Evolutionary conservation across 306 rosid species (phyloP).

Genomic region (Cajanus cajan): DNA sequence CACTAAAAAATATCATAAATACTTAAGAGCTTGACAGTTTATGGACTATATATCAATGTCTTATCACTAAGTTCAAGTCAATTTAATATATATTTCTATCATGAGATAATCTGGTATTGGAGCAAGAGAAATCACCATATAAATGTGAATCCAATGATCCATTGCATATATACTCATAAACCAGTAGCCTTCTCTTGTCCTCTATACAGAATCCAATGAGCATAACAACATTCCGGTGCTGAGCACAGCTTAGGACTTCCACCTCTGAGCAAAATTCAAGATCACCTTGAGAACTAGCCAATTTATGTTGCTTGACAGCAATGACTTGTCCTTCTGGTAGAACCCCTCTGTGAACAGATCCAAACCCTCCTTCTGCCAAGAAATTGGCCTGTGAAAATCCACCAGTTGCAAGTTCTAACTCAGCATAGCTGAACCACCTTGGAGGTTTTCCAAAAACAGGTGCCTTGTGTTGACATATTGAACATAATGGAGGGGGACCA

Average conservation of each 20-base stretch:
- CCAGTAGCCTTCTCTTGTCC: slow-evolving; percentile 89
- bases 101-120: slow-evolving; percentile 5
- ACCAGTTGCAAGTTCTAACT: slow-evolving; percentile 92
- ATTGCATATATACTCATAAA: slow-evolving; percentile 96
- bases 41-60: background rate
- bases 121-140: slow-evolving; percentile 64
- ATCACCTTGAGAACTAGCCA: slow-evolving; percentile 99
- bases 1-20: background rate
- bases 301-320: slow-evolving; percentile 97
- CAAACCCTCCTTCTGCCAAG: slow-evolving; percentile 98
- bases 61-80: slow-evolving; percentile 7
- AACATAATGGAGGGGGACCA: slow-evolving; percentile 94
- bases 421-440: slow-evolving; percentile 88
- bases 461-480: slow-evolving; percentile 98
- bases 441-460: slow-evolving; percentile 99
- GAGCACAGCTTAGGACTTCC: slow-evolving; percentile 98
- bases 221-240: slow-evolving; percentile 97
- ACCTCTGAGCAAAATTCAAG: slow-evolving; percentile 95
- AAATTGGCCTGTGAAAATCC: slow-evolving; percentile 96
- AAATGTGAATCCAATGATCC: slow-evolving; percentile 94
- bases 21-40: background rate
- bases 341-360: slow-evolving; percentile 96
- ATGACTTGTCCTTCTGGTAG: slow-evolving; percentile 95
- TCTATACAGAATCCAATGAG: slow-evolving; percentile 95
- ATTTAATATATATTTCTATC: slow-evolving; percentile 15